Percentiles rank a stretch among this genome's conserved stretches.
phyloP scores from a whole-genome alignment of 2,329 filamentous ascomycete species.

The Leptoxyphium fumago region DNA sequence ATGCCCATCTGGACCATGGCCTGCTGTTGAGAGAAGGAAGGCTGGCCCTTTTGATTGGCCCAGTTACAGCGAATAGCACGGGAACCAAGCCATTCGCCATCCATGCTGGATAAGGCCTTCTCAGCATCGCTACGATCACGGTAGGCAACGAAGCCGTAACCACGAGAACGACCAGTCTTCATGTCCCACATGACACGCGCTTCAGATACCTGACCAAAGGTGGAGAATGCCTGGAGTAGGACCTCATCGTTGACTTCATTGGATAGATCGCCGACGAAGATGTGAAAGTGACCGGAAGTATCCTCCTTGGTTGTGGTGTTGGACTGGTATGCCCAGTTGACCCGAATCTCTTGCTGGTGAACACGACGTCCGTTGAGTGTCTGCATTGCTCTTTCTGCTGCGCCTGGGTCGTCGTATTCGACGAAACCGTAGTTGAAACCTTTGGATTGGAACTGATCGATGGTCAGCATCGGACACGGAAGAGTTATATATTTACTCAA shows the following conservation, averaged over 20 bases:
- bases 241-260: conserved; percentile 99
- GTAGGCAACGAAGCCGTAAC: conserved; percentile 96
- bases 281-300: conserved; percentile 95
- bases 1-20: conserved; percentile 96
- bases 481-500: not conserved
- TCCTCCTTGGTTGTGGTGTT: conserved; percentile 92
- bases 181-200: conserved; percentile 99
- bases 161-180: conserved; percentile 96
- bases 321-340: conserved; percentile 99
- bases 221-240: conserved; percentile 82
- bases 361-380: conserved; percentile 91
- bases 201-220: conserved; percentile 90
- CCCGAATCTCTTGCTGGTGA: conserved; percentile 94
- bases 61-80: conserved; percentile 98
- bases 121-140: conserved; percentile 86
- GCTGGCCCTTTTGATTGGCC: conserved; percentile 99
- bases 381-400: conserved; percentile 92
- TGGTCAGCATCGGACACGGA: not conserved
- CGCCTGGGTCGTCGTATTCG: conserved; percentile 94
- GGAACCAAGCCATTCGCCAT: conserved; percentile 96
- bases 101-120: conserved; percentile 93
- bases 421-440: conserved; percentile 99
- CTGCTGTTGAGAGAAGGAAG: conserved; percentile 94
- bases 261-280: conserved; percentile 93
- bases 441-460: conserved; percentile 54